Evolutionary conservation across 129 eudicot species (phyloP), one percentile per base, ranked within the genome.

Genomic region (Chrysanthemum seticuspe): DNA sequence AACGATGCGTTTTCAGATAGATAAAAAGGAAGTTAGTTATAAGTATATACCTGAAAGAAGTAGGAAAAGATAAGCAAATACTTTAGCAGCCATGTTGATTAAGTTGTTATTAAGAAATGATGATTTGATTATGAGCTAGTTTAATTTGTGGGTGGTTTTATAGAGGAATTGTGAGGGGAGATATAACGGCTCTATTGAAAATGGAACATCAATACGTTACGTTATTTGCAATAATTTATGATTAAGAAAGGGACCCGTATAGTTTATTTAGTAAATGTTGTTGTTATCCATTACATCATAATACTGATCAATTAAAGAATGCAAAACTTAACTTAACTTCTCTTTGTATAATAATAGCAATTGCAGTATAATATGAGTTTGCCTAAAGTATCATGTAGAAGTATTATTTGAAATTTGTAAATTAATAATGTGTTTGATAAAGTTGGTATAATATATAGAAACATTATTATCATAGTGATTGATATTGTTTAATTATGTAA

Each of bases 171-270:
- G 45, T 12, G 63, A 15, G 70, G 70, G 19, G 48, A 19, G 34
- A 63, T 44, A 54, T 78, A 78, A 78, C 77, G 82, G 77, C 77
- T 78, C 73, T 71, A 25, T 64, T 44, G 77, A 52, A 72, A 58
- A 55, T 78, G 53, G 73, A 71, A 64, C 67, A 63, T 71, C 65
- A 78, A 78, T 49, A 78, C 77, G 82, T 78, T 78, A 78, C 73
- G 68, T 55, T 70, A 54, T 16, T 54, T 71, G 64, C 40, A 78
- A 62, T 76, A 56, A 69, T 63, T 62, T 44, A 59, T 67, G 34
- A 56, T 67, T 75, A 67, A 16, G n/a, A 10, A 29, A 40, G 48
- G 31, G 66, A 7, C 67, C 73, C 73, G 48, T 66, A 25, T 44
- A 50, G 77, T 16, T 57, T 31, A 61, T 60, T 60, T 27, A 40